Evolutionary conservation across 2,329 filamentous ascomycete genomes (phyloP).

Genomic region (Mycosphaerelloides madeirae): DNA sequence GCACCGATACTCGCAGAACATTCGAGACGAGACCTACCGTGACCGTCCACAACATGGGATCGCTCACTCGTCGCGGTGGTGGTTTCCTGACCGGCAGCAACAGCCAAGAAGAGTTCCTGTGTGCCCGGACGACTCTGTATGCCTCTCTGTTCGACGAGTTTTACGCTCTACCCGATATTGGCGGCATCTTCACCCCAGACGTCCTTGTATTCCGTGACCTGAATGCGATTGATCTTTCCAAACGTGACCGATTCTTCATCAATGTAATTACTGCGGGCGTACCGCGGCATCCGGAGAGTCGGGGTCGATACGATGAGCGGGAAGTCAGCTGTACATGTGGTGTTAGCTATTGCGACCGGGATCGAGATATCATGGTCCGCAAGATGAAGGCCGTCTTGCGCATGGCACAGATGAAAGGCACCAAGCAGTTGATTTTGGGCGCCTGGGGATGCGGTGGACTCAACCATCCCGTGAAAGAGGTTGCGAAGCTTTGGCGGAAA

Average conservation of each 20-base stretch:
- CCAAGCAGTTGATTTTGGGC: slow-evolving; percentile 52
- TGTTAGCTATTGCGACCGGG: slow-evolving; percentile 43
- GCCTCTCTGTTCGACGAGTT: slow-evolving; percentile 55
- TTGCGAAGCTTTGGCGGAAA: slow-evolving; percentile 53
- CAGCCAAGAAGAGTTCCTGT: slow-evolving; percentile 59
- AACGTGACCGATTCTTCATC: slow-evolving; percentile 53
- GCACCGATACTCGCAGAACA: slow-evolving; percentile 14
- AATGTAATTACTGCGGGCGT: slow-evolving; percentile 57
- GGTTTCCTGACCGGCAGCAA: slow-evolving; percentile 57
- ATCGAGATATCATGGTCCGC: slow-evolving; percentile 47
- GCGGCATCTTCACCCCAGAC: slow-evolving; percentile 54
- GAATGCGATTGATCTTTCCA: slow-evolving; percentile 38
- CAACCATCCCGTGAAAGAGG: slow-evolving; percentile 56
- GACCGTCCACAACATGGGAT: slow-evolving; percentile 61
- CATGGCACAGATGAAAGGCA: slow-evolving; percentile 45
- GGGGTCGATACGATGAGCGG: slow-evolving; percentile 30
- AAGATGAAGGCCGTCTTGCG: slow-evolving; percentile 59
- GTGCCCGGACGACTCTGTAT: slow-evolving; percentile 56
- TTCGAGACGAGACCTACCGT: slow-evolving; percentile 38
- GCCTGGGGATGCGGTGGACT: slow-evolving; percentile 64
- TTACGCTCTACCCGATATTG: slow-evolving; percentile 57
- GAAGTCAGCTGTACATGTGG: slow-evolving; percentile 31
- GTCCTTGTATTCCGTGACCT: slow-evolving; percentile 54
- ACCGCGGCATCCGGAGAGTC: slow-evolving; percentile 54
- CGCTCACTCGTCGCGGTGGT: slow-evolving; percentile 56